Percentiles rank a stretch among this genome's conserved stretches.
Evolutionary conservation across 306 rosid species (phyloP).

Genomic region (Rosa chinensis): DNA sequence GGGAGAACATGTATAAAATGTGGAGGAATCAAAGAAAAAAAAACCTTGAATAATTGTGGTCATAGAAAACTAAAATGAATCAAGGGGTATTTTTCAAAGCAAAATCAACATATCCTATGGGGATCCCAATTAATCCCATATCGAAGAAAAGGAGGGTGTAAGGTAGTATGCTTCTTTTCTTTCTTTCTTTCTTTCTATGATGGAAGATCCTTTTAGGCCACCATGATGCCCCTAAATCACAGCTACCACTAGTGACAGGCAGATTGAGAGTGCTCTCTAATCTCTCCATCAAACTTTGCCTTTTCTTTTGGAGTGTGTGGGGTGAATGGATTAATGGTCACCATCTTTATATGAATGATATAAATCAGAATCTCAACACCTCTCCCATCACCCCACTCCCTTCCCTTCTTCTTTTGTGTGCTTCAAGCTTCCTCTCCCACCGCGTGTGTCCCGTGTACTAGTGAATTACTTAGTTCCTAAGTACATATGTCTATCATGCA

Average conservation of each 20-base stretch:
- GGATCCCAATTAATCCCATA: slow-evolving; percentile 34
- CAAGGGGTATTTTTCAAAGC: slow-evolving; percentile 15
- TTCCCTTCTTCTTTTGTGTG: slow-evolving; percentile 48
- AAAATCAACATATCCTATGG: slow-evolving; percentile 47
- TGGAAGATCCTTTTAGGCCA: slow-evolving; percentile 43
- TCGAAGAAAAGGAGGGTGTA: slow-evolving; percentile 12
- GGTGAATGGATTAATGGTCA: slow-evolving; percentile 38
- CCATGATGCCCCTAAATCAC: slow-evolving; percentile 37
- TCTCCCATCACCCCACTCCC: slow-evolving; percentile 19
- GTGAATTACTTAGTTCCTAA: slow-evolving; percentile 45
- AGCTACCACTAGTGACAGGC: slow-evolving; percentile 28
- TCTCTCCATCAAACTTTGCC: slow-evolving; percentile 13
- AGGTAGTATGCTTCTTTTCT: neutral
- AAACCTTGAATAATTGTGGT: slow-evolving; percentile 22
- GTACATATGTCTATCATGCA: slow-evolving; percentile 15
- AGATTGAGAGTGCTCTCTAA: neutral
- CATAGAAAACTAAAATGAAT: slow-evolving; percentile 26
- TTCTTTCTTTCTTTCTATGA: slow-evolving; percentile 13
- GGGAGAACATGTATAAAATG: slow-evolving; percentile 24
- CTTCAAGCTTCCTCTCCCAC: slow-evolving; percentile 47
- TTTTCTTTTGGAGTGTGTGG: slow-evolving; percentile 44
- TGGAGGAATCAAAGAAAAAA: slow-evolving; percentile 35
- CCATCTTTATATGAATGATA: slow-evolving; percentile 49
- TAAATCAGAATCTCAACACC: slow-evolving; percentile 46
- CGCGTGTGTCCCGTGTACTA: slow-evolving; percentile 52